Conservation (phyloP, 2,329 filamentous ascomycete species). For the Colletotrichum zoysiae region DNA sequence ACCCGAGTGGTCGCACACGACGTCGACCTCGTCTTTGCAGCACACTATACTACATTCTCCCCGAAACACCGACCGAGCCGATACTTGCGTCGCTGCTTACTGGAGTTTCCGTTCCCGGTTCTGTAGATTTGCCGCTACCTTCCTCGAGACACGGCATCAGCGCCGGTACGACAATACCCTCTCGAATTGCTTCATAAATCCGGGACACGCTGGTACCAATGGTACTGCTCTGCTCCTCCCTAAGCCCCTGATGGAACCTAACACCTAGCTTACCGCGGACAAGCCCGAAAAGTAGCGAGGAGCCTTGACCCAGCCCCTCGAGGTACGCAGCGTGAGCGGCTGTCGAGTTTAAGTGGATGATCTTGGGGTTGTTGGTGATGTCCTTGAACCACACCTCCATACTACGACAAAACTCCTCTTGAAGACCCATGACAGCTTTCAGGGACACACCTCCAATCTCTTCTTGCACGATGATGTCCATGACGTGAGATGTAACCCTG, state of each 20-base stretch:
- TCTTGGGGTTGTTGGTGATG: slow-evolving; percentile 22
- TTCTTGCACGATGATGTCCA: slow-evolving; percentile 4
- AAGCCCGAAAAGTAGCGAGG: slow-evolving; percentile 48
- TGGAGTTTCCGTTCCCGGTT: neutral
- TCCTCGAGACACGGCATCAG: slow-evolving; percentile 16
- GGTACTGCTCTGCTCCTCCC: slow-evolving; percentile 49
- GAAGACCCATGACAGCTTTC: slow-evolving; percentile 2
- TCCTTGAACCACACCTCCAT: slow-evolving; percentile 36
- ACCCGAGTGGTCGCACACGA: neutral
- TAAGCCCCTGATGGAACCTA: slow-evolving; percentile 49
- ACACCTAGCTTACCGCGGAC: slow-evolving; percentile 48
- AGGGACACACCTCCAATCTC: neutral
- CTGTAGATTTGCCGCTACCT: neutral
- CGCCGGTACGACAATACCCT: slow-evolving; percentile 17
- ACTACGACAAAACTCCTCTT: slow-evolving; percentile 4
- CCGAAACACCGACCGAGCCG: neutral
- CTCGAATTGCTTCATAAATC: slow-evolving; percentile 47
- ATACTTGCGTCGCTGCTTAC: slow-evolving; percentile 1
- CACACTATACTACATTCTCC: neutral
- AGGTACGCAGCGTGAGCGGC: neutral
- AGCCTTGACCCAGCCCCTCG: slow-evolving; percentile 48
- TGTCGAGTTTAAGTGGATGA: neutral
- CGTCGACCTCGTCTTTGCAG: neutral
- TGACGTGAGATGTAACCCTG: slow-evolving; percentile 20
- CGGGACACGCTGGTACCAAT: slow-evolving; percentile 50